Percentiles rank a stretch among this genome's conserved stretches.
phyloP scores from a whole-genome alignment of 2,329 filamentous ascomycete genomes.

The Clarireedia sp. region DNA sequence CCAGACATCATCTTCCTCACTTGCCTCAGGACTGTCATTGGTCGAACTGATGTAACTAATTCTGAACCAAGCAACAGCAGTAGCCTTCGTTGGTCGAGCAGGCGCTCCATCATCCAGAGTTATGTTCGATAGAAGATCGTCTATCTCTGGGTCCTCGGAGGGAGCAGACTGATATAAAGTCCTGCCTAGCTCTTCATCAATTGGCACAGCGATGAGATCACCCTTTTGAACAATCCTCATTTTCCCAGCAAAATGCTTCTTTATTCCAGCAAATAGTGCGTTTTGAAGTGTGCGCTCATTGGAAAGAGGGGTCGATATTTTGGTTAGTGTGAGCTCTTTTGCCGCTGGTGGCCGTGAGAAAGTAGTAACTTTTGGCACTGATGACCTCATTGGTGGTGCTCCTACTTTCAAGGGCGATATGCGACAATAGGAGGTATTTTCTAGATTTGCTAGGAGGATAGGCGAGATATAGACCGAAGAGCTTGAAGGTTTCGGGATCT shows the following conservation, averaged over 20 bases:
- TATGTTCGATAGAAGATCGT: slow-evolving; percentile 52
- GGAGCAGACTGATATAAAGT: slow-evolving; percentile 66
- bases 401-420: slow-evolving; percentile 60
- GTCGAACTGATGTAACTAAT: slow-evolving; percentile 64
- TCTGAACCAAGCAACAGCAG: slow-evolving; percentile 82
- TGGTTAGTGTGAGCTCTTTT: slow-evolving; percentile 76
- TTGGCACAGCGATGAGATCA: slow-evolving; percentile 79
- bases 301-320: slow-evolving; percentile 81
- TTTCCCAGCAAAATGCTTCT: slow-evolving; percentile 78
- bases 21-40: slow-evolving; percentile 41
- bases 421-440: slow-evolving; percentile 68
- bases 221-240: slow-evolving; percentile 76
- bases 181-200: slow-evolving; percentile 78
- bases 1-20: slow-evolving; percentile 67
- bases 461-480: slow-evolving; percentile 72
- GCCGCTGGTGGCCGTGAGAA: slow-evolving; percentile 51
- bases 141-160: slow-evolving; percentile 55
- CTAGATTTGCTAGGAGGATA: slow-evolving; percentile 77
- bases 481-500: slow-evolving; percentile 51
- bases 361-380: slow-evolving; percentile 47
- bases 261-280: slow-evolving; percentile 76
- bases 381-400: slow-evolving; percentile 40
- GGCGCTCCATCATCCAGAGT: slow-evolving; percentile 40
- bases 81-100: slow-evolving; percentile 28
- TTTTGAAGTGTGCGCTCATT: slow-evolving; percentile 80